Evolutionary conservation across 148 eudicot species (phyloP), one percentile per base, ranked within the genome.

Genomic region (Drosera capensis): DNA sequence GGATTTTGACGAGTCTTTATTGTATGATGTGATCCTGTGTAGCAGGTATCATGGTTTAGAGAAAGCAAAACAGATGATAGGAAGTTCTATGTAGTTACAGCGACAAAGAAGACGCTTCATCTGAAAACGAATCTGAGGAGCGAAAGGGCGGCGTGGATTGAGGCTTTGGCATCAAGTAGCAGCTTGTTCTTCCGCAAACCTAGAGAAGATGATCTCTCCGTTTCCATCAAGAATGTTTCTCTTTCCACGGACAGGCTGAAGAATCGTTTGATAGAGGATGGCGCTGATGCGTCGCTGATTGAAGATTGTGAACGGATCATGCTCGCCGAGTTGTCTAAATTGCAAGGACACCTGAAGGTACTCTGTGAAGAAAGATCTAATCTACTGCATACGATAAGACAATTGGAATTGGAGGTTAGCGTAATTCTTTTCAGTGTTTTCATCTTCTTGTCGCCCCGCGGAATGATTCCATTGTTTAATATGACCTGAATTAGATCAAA

Each of bases 61-160:
- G 84, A 76, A 66, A 86, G 96, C 65, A 81, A 60, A 47, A 75
- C 96, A 16, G 96, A 86, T 19, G 74, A 76, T 26, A 71, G 65
- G 67, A 64, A 86, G 44, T 81, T 86, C 49, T 86, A 81, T 66
- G 71, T 86, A 64, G 78, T 86, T 58, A 86, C 96, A 54, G 81
- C 84, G 21, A 81, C 96, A 45, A 86, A 86, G 70, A n/a, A n/a
- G 38, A 81, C 93, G 14, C 93, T 86, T 64, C 96, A 81, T 60
- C 60, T 86, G 43, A 67, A 87, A 68, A 66, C 79, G 23, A 57
- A 72, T 43, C 66, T 77, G n/a, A 71, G 66, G 56, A 70, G 48
- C 50, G 84, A 81, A 45, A 71, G 84, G 51, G 79, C 36, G 49
- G 67, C 79, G 25, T 86, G 96, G 96, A 65, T 86, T 43, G 71